Evolutionary conservation across 495 filamentous ascomycete genomes (phyloP), one percentile per base, ranked within the genome.

Genomic region (Podospora tetraspora): DNA sequence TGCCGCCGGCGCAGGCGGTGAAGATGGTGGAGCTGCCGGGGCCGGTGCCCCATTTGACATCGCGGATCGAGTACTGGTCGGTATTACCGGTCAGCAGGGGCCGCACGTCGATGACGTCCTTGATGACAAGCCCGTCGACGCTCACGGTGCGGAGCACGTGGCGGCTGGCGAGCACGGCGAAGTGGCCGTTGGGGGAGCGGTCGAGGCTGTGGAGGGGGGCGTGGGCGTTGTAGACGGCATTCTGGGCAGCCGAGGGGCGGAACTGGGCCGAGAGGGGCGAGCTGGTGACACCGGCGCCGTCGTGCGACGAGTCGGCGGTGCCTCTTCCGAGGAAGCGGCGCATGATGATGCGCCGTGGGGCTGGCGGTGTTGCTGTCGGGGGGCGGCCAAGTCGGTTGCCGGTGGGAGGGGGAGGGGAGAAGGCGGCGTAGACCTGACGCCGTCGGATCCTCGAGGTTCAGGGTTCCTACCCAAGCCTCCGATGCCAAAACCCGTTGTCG

Each of bases 131-230:
- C 22, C 89, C 88, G 64, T 90, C 86, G 58, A 96, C 84, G 56
- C 83, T 85, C 68, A 97, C 84, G 4, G 90, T 96, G 78, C 94
- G 94, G 72, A 97, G 86, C 59, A 96, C 88, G 70, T 96, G 89
- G 68, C 89, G 87, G 29, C 93, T 92, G 21, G 88, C 93, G 71
- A 97, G 83, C 10, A 97, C 85, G 58, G 90, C 93, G 77, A 89
- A 87, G 61, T 88, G 90, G 70, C 88, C 85, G 71, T 90, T 85
- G 37, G 89, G 88, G 23, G 92, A 95, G 66, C 89, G 87, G 77
- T 94, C 93, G 70, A 97, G 82, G 66, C 89, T 88, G 43, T 86
- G 77, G 66, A 96, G 91, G 21, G 91, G 87, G 24, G 88, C 85
- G 58, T 89, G 86, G 25, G 91, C 92, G 59, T 85, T 82, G 77